phyloP scores from a whole-genome alignment of 2,329 filamentous ascomycete species.

The Xylaria hypoxylon region DNA sequence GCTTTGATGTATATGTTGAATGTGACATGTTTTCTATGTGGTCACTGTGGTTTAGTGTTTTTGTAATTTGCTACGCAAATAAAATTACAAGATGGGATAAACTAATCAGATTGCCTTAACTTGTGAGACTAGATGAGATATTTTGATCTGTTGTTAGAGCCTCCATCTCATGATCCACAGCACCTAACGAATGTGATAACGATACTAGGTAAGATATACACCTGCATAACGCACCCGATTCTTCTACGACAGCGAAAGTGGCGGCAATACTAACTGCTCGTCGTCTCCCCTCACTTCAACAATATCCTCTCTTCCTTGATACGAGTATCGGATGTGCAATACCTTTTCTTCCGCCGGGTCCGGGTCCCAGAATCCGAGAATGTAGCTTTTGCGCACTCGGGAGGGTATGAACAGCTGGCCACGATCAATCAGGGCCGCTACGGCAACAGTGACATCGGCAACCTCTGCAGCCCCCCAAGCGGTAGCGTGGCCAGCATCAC shows the following conservation, averaged over 20 bases:
- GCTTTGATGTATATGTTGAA: background rate
- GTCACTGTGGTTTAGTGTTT: too few species aligned
- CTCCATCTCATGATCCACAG: too few species aligned
- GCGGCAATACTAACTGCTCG: background rate
- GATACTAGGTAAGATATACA: background rate
- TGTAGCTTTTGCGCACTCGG: conserved; percentile 53
- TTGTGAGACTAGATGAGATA: too few species aligned
- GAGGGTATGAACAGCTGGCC: conserved; percentile 46
- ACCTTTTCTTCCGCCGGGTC: conserved; percentile 58
- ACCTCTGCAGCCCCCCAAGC: conserved; percentile 56
- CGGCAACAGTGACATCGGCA: conserved; percentile 62
- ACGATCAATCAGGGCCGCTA: conserved; percentile 57
- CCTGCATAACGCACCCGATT: too few species aligned
- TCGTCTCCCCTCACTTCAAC: conserved; percentile 52
- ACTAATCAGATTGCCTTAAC: background rate
- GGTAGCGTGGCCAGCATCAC: conserved; percentile 38
- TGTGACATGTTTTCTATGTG: background rate
- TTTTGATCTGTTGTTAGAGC: too few species aligned
- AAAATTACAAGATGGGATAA: too few species aligned
- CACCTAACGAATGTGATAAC: too few species aligned
- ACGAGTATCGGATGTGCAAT: conserved; percentile 60
- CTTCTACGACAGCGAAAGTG: background rate
- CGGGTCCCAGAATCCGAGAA: conserved; percentile 66
- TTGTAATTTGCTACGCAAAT: too few species aligned
- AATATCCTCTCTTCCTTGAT: conserved; percentile 51